Evolutionary conservation across 352 stramenopile genomes (phyloP), one percentile per base, ranked within the genome.

Genomic region (Pythium dissimile): DNA sequence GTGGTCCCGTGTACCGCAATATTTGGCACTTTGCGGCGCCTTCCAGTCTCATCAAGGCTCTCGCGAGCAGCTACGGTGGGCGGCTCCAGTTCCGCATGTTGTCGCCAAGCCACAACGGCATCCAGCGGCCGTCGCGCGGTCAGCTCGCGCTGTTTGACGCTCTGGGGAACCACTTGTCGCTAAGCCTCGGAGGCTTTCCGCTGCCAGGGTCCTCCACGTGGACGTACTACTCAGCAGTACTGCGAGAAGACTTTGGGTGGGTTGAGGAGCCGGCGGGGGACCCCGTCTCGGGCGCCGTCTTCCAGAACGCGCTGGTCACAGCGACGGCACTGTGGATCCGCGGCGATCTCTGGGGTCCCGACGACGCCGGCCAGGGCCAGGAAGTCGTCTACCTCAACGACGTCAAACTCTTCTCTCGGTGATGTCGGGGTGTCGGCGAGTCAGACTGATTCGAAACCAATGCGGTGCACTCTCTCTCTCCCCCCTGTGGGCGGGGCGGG

Each of bases 241-340:
- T 92, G 15, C 77, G 81, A 1, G 79, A 92, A 63, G 81, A 92
- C 63, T 92, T 89, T 54, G 81, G 72, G 0, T 92, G 79, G 81
- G 76, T 92, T 49, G 57, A 63, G 3, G 81, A 92, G 41, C 81
- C 81, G 0, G 51, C 55, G 2, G 81, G 79, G 5, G 31, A 32
- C 6, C 9, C 66, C 15, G n/a, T 84, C 3, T 50, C 65, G 35
- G 45, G 60, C 0, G 47, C 23, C 0, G 54, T 70, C 20, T 85
- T 89, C 28, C 27, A 72, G 34, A 21, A 38, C 27, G 55, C 79
- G 15, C 47, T 92, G 5, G 26, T 26, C 1, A 58, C 18, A 3
- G 75, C 79, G 0, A 66, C 62, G 31, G 58, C 46, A 15, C 50
- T 92, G 21, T 86, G 73, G 75, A 78, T 92, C 42, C 73, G 79